Evolutionary conservation across 2,329 filamentous ascomycete genomes (phyloP), one percentile per base, ranked within the genome.

Genomic region (Lasiodiplodia gonubiensis): DNA sequence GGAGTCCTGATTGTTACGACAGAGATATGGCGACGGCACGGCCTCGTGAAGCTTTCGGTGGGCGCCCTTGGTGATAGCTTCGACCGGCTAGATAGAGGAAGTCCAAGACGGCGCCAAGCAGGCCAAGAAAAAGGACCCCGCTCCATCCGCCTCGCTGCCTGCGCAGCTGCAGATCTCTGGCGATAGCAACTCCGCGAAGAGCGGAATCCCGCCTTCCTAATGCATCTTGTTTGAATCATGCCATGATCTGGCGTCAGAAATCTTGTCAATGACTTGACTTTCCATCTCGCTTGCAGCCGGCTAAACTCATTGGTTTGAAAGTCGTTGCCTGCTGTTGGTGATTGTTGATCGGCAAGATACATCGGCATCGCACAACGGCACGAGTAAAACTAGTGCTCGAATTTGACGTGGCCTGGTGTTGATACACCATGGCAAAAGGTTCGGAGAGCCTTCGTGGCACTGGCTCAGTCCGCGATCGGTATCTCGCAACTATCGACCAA

Each of bases 51-150:
- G 57, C 57, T 51, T 61, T 61, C 42, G n/a, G 42, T 49, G 21
- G 25, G 27, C 39, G 39, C 30, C 16, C 57, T 61, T 61, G 57
- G 59, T 49, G 59, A 37, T 63, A 63, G 59, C 57, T 61, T 61
- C 42, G 42, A 61, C 16, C 42, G 27, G 25, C 30, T 46, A 21
- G 42, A 63, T 63, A 18, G 39, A 63, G 59, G 59, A 63, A 51
- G 59, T 63, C 59, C 59, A 51, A 63, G 59, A 63, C 12, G 16
- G 6, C n/a, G 59, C 59, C 59, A 63, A 63, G 57, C 18, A 11
- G 12, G 59, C 59, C 59, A 63, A 63, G 59, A 18, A 25, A n/a
- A 30, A 46, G 27, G 37, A 63, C 59, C 59, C 59, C 59, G 46
- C 59, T 63, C 46, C 12, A 10, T n/a, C 46, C 42, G 49, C 37